Evolutionary conservation across 2,329 filamentous ascomycete genomes (phyloP), one percentile per base, ranked within the genome.

Genomic region (Colletotrichum higginsianum): DNA sequence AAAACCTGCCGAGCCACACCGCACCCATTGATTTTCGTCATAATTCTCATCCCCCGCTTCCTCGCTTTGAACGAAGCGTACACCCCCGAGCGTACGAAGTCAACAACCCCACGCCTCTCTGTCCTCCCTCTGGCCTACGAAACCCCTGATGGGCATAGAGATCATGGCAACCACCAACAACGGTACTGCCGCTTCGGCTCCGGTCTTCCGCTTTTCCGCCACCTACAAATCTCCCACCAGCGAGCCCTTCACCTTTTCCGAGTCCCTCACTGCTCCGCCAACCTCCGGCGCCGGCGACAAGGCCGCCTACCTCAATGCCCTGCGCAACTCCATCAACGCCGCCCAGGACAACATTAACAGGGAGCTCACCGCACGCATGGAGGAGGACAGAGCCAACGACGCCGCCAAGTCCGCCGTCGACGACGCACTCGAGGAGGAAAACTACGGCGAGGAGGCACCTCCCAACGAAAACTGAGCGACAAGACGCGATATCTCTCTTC

Each of bases 391-490:
- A 78, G 83, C 82, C 11, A 82, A 83, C 16, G 86, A 85, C 21
- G 77, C 73, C 61, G 8, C 55, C 11, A 76, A 71, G 57, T 66
- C 66, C 4, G 76, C 71, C 11, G 77, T 85, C 12, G 86, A 90
- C 71, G 89, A 91, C 71, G 85, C 81, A 13, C 87, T 88, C 73
- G 90, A 91, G 78, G 93, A 94, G 78, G 90, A 93, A 77, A 93
- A 95, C 78, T 97, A 98, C 79, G 95, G 94, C 58, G 95, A 97
- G 81, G 94, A 97, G 80, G 89, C 91, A 30, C 84, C 89, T 15
- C 90, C 92, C 61, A 91, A 93, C 52, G 92, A 93, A 66, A 88
- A 88, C 64, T 79, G 77, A 76, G 38, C 49, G 11, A 42, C 3
- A 26, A 38, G n/a, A 56, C 23, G 47, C 46, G 64, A 61, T 66